Percentiles rank a stretch among this genome's conserved stretches.
Evolutionary conservation across 257 asterid species (phyloP).

Genomic region (Thymus quinquecostatus): DNA sequence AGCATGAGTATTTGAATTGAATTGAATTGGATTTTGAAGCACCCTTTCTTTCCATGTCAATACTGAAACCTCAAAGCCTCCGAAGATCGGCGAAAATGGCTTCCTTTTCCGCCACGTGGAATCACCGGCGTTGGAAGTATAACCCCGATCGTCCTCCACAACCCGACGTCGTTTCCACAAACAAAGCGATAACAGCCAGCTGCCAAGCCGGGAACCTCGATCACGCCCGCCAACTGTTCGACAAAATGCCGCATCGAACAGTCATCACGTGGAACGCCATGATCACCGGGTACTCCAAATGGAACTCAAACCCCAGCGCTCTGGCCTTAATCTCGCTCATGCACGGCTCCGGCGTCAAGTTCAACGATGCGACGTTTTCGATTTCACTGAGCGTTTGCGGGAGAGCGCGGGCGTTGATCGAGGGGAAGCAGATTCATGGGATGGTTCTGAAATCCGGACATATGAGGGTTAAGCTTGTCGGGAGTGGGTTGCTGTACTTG

Average conservation of each 20-base stretch:
- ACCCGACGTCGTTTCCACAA: conserved; percentile 42
- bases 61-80: conserved; percentile 31
- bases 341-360: conserved; percentile 51
- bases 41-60: conserved; percentile 24
- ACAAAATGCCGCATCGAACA: conserved; percentile 67
- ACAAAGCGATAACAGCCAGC: conserved; percentile 42
- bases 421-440: conserved; percentile 66
- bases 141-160: conserved; percentile 17
- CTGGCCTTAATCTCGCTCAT: conserved; percentile 48
- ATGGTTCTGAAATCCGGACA: conserved; percentile 60
- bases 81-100: conserved; percentile 37
- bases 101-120: conserved; percentile 42
- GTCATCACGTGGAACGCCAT: conserved; percentile 80
- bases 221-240: conserved; percentile 65
- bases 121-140: conserved; percentile 44
- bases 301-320: conserved; percentile 43
- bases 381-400: conserved; percentile 62
- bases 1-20: too few relatives aligned
- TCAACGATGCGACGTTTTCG: conserved; percentile 60
- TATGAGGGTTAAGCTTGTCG: conserved; percentile 52
- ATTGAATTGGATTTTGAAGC: too few relatives aligned
- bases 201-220: conserved; percentile 47
- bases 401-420: conserved; percentile 40
- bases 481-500: conserved; percentile 61
- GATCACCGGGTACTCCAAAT: conserved; percentile 66